Conservation (phyloP, 768 basidiomycete genomes). For the Leccinum subgranulosum region DNA sequence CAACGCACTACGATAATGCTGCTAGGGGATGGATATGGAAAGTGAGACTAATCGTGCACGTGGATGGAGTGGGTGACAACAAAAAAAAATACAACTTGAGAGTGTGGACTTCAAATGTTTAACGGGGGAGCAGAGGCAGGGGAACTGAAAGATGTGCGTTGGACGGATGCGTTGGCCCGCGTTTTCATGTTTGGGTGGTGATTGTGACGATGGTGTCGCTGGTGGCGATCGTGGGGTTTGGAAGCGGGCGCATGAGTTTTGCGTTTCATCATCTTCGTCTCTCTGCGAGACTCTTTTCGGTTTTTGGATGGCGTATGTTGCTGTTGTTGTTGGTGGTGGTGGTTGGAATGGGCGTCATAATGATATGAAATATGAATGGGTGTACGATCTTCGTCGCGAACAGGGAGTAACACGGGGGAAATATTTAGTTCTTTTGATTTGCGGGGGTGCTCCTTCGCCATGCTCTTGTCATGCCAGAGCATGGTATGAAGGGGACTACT, state of each 20-base stretch:
- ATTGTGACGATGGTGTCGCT: slow-evolving; percentile 51
- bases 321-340: slow-evolving; percentile 27
- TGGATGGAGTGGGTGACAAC: slow-evolving; percentile 6
- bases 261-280: slow-evolving; percentile 65
- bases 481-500: slow-evolving; percentile 54
- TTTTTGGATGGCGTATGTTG: slow-evolving; percentile 43
- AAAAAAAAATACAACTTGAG: slow-evolving; percentile 23
- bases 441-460: slow-evolving; percentile 20
- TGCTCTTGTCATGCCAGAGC: slow-evolving; percentile 47
- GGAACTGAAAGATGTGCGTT: slow-evolving; percentile 44
- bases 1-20: slow-evolving; percentile 8
- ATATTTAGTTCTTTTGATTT: slow-evolving; percentile 36
- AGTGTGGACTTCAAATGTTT: slow-evolving; percentile 22
- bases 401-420: slow-evolving; percentile 52
- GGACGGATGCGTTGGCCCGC: slow-evolving; percentile 52
- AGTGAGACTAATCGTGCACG: slow-evolving; percentile 1
- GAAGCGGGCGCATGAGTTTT: slow-evolving; percentile 45
- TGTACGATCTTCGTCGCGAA: slow-evolving; percentile 55
- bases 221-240: slow-evolving; percentile 41
- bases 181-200: slow-evolving; percentile 65
- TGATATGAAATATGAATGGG: slow-evolving; percentile 40
- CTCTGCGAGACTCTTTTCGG: slow-evolving; percentile 62
- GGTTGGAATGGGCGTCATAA: slow-evolving; percentile 35
- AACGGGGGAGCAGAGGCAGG: slow-evolving; percentile 27
- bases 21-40: slow-evolving; percentile 10